Conservation (phyloP, 139 green algal genomes). For the Pseudopediastrum boryanum region DNA sequence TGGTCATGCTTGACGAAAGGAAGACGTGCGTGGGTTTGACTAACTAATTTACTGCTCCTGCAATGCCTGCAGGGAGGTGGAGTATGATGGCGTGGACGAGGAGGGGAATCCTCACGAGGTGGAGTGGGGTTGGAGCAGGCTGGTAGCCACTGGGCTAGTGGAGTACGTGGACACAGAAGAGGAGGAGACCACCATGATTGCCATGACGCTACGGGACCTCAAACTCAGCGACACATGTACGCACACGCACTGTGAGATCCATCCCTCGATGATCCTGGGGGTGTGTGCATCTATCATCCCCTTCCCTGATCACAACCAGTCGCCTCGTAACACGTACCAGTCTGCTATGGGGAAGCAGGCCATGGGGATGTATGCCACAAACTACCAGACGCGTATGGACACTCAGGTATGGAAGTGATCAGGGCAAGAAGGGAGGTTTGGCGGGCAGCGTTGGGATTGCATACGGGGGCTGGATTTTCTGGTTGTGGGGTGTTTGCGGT, state of each 20-base stretch:
- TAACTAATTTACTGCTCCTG: not conserved
- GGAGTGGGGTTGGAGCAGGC: slow-evolving; percentile 59
- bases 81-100: slow-evolving; percentile 6
- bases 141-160: slow-evolving; percentile 67
- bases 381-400: slow-evolving; percentile 82
- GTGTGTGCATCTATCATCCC: slow-evolving; percentile 98
- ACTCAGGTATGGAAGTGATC: slow-evolving; percentile 50
- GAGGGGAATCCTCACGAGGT: slow-evolving; percentile 64
- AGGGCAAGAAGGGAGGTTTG: too few relatives aligned
- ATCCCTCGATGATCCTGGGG: slow-evolving; percentile 97
- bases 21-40: too few relatives aligned
- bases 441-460: too few relatives aligned
- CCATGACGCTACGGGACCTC: slow-evolving; percentile 91
- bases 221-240: slow-evolving; percentile 49
- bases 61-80: not conserved
- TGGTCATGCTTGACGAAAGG: not conserved
- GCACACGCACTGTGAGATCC: slow-evolving; percentile 99
- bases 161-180: slow-evolving; percentile 90
- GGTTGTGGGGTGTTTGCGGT: too few relatives aligned
- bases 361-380: slow-evolving; percentile 93
- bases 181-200: slow-evolving; percentile 99
- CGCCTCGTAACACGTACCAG: slow-evolving; percentile 90
- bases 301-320: slow-evolving; percentile 99
- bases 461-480: too few relatives aligned
- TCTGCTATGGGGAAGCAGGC: slow-evolving; percentile 95